phyloP scores from a whole-genome alignment of 495 filamentous ascomycete species.

The Darksidea phi region DNA sequence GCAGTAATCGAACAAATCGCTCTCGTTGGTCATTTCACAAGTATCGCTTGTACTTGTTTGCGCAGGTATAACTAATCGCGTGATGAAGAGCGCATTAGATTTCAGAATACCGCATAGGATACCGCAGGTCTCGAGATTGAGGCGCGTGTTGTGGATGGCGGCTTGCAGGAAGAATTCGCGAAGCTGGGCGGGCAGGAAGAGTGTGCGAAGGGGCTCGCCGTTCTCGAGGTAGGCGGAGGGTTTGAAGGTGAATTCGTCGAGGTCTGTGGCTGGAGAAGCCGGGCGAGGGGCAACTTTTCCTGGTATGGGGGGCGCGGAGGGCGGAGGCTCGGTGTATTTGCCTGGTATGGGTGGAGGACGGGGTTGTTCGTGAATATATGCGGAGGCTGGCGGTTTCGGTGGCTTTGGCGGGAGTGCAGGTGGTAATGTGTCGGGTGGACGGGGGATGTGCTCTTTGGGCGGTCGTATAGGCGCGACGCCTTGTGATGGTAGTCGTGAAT shows the following conservation, averaged over 20 bases:
- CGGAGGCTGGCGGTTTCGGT: constrained; percentile 23
- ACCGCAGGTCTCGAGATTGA: constrained; percentile 89
- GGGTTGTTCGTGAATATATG: constrained; percentile 37
- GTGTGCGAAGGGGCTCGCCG: constrained; percentile 75
- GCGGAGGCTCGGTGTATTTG: constrained; percentile 28
- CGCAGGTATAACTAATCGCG: constrained; percentile 82
- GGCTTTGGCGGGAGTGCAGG: constrained; percentile 38
- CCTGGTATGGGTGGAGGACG: constrained; percentile 50
- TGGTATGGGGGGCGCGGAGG: constrained; percentile 41
- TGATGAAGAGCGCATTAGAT: constrained; percentile 90
- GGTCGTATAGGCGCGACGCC: constrained; percentile 17
- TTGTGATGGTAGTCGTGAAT: background rate
- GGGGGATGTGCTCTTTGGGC: constrained; percentile 23
- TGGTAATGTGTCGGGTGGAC: constrained; percentile 21
- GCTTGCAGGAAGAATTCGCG: constrained; percentile 68
- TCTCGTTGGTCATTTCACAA: constrained; percentile 87
- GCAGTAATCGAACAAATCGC: constrained; percentile 80
- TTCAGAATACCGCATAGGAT: constrained; percentile 88
- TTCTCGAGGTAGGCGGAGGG: constrained; percentile 86
- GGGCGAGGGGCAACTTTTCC: constrained; percentile 33
- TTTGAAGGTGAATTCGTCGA: constrained; percentile 67
- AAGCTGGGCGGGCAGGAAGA: constrained; percentile 78
- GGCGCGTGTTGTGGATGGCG: constrained; percentile 70
- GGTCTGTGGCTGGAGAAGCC: constrained; percentile 30
- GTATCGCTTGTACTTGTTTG: constrained; percentile 87